Base-by-base conservation (phyloP, 2,329 filamentous ascomycete species). In the Furcasterigmium furcatum region DNA sequence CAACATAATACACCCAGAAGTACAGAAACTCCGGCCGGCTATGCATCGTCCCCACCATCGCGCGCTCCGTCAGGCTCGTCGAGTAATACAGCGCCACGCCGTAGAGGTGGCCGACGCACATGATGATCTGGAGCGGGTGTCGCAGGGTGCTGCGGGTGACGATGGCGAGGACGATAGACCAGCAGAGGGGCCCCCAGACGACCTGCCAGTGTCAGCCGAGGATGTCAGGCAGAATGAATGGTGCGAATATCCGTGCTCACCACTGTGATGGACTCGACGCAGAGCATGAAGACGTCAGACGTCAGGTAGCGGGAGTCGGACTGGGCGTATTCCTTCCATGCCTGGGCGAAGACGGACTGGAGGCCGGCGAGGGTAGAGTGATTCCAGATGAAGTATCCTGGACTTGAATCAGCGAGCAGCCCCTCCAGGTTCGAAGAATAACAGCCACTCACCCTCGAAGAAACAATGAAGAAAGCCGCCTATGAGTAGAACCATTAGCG, bases 301-400 rank as follows among this genome's bases (percentile, higher is more conserved):
- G 85, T 91, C 55, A 96, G 71, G 60, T 96, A 96, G 36, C 91
- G 79, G 45, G 90, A 95, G 68, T 96, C 91, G 3, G 88, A 91
- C 27, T 91, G 76, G 4, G 88, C 78, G 62, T 96, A 96, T 66
- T 96, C 91, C 62, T 96, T 96, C 91, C 91, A 96, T 38, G 95
- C 73, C 70, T 96, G 89, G 3, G 85, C 88, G 46, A 91, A 85
- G 8, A 94, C 68, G 45, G 84, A 82, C 61, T 90, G 85, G 48
- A 80, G 80, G 10, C 77, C 71, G 0, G 83, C 80, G 61, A 96
- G 76, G 20, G 68, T 71, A 19, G 71, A 66, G 62, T 88, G 85
- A 61, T 91, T 82, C 52, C 79, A 64, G 51, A 91, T 76, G 61
- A 90, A 95, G 65, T 95, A 95, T 30, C 85, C 81, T 84, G 36